Percentiles rank a stretch among this genome's conserved stretches.
phyloP scores from a whole-genome alignment of 768 basidiomycete species.

The Candolleomyces efflorescens region DNA sequence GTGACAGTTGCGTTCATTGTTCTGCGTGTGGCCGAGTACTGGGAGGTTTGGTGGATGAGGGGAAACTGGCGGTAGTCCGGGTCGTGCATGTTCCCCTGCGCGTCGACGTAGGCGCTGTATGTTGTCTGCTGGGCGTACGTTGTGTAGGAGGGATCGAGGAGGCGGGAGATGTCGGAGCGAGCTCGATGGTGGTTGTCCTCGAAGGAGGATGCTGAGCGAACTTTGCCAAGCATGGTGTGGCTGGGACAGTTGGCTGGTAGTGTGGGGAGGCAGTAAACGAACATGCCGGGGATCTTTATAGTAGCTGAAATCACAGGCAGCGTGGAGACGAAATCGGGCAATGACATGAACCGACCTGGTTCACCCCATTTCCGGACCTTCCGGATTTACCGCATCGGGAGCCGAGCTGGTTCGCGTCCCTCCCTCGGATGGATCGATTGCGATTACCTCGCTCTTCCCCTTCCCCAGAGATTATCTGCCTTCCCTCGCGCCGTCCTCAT shows the following conservation, averaged over 20 bases:
- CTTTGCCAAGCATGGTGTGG: conserved; percentile 5
- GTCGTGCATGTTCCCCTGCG: conserved; percentile 16
- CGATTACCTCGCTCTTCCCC: conserved; percentile 1
- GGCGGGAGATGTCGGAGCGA: conserved; percentile 11
- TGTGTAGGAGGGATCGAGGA: conserved; percentile 16
- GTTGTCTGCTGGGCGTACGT: conserved; percentile 4
- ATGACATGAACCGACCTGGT: background rate
- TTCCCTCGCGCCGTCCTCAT: background rate
- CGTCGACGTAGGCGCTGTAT: conserved; percentile 12
- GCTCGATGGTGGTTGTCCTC: background rate
- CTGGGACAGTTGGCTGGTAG: background rate
- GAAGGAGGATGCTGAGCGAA: conserved; percentile 1
- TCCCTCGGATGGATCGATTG: background rate
- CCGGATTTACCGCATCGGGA: background rate
- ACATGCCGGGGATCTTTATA: conserved; percentile 1
- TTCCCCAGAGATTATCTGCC: conserved; percentile 3
- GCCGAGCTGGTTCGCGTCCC: conserved; percentile 2
- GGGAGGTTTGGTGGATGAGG: conserved; percentile 4
- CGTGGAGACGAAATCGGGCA: background rate
- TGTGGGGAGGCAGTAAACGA: background rate
- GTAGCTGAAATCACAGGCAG: background rate
- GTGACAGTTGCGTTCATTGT: background rate
- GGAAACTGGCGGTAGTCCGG: conserved; percentile 16
- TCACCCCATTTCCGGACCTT: background rate
- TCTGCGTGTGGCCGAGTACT: background rate